A percentile compares a stretch with the other conserved stretches of the same genome.
These are phyloP conservation scores for Gyromitra esculenta DNA, from an alignment of 2,329 filamentous ascomycete species.

Conservation along the genomic window DNA sequence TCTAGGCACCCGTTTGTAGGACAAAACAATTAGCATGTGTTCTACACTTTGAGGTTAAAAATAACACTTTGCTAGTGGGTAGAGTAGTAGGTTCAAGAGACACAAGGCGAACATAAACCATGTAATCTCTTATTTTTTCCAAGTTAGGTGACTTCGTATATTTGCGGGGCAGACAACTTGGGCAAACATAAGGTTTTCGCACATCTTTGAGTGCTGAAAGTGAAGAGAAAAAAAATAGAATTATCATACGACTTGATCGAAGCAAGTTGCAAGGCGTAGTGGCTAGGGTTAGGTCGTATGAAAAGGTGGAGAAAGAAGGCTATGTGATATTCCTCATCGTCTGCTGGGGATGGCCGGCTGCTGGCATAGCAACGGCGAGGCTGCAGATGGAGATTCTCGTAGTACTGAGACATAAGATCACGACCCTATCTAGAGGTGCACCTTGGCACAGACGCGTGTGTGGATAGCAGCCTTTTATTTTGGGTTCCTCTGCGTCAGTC, in stretches of 20 bases:
- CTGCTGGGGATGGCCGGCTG: slow-evolving; percentile 13
- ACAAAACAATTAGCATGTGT: not conserved
- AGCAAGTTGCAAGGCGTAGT: not conserved
- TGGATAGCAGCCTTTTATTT: slow-evolving; percentile 10
- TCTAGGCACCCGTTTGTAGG: not conserved
- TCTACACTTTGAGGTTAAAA: not conserved
- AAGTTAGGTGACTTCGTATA: not conserved
- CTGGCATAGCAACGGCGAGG: slow-evolving; percentile 36
- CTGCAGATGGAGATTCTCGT: slow-evolving; percentile 24
- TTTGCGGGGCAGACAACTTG: not conserved
- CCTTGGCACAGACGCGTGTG: slow-evolving; percentile 29
- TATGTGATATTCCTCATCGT: not conserved
- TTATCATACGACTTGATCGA: slow-evolving; percentile 5
- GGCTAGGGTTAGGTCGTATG: not conserved
- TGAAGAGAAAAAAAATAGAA: slow-evolving; percentile 1
- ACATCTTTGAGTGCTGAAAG: not conserved
- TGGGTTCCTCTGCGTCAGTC: slow-evolving; percentile 6
- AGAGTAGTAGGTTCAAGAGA: not conserved
- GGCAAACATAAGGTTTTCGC: slow-evolving; percentile 23
- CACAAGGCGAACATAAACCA: not conserved
- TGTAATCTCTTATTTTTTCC: too few species aligned
- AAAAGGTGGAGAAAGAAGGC: not conserved
- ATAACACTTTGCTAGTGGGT: not conserved
- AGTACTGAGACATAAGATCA: slow-evolving; percentile 26
- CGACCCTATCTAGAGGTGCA: slow-evolving; percentile 21